These are phyloP conservation scores for Punctularia strigosozonata DNA, from an alignment of 768 basidiomycete genomes.

Conservation along the genomic window DNA sequence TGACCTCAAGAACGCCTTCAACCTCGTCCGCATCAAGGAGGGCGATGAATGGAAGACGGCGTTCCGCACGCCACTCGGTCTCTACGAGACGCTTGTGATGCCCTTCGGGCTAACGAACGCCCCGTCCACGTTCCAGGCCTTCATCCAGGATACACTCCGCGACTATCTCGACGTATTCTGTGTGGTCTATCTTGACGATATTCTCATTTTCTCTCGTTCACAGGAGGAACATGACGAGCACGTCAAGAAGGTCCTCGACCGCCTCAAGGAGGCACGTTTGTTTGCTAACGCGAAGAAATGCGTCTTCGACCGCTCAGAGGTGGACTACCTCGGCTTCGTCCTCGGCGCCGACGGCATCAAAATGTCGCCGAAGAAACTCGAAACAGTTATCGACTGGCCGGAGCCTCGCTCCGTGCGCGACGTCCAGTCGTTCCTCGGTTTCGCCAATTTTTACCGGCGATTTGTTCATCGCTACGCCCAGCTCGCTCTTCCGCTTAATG, in stretches of 20 bases:
- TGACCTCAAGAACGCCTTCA: constrained; percentile 27
- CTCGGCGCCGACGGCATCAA: constrained; percentile 17
- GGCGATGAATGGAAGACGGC: constrained; percentile 34
- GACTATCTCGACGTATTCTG: not conserved
- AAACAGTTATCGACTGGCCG: constrained; percentile 19
- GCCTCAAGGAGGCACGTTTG: constrained; percentile 19
- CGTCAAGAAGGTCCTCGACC: constrained; percentile 7
- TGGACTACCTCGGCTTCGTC: constrained; percentile 31
- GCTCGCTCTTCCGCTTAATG: too few relatives aligned
- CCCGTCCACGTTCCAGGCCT: constrained; percentile 14
- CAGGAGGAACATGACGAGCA: too few relatives aligned
- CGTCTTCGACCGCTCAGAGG: constrained; percentile 21
- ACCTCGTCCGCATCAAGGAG: constrained; percentile 22
- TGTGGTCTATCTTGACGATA: not conserved
- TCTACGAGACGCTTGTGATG: constrained; percentile 18
- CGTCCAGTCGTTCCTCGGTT: constrained; percentile 19
- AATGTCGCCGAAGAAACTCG: constrained; percentile 30
- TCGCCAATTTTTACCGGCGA: constrained; percentile 20
- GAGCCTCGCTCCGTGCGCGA: constrained; percentile 13
- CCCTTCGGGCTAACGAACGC: constrained; percentile 15
- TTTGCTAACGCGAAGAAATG: constrained; percentile 20
- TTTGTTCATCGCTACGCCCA: constrained; percentile 23
- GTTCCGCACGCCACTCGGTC: constrained; percentile 21
- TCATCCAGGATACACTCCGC: constrained; percentile 14
- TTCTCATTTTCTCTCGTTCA: too few relatives aligned